Evolutionary conservation across 164 flowering plant species (phyloP).

Genomic region (Dillenia suffruticosa): DNA sequence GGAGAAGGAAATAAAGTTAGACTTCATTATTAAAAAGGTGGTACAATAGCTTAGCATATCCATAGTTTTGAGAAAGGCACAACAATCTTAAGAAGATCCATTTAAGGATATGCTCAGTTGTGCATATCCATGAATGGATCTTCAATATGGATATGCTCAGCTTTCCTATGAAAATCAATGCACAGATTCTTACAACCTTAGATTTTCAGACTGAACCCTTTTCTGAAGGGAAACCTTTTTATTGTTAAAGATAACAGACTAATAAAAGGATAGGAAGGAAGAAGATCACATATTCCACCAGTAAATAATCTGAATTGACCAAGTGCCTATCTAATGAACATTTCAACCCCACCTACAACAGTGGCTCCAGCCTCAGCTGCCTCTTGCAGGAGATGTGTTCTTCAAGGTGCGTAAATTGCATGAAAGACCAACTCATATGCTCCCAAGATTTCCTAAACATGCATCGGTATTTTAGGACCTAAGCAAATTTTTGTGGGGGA

Average conservation of each 20-base stretch:
- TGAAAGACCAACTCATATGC: constrained; percentile 46
- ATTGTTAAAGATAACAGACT: too few relatives aligned
- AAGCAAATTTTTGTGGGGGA: background rate
- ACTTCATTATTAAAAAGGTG: too few relatives aligned
- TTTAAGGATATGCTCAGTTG: background rate
- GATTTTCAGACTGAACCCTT: too few relatives aligned
- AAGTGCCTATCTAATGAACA: constrained; percentile 51
- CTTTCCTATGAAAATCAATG: background rate
- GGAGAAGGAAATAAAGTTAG: too few relatives aligned
- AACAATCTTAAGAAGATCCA: background rate
- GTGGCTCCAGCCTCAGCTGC: constrained; percentile 42
- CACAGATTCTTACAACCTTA: too few relatives aligned
- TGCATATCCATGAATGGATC: too few relatives aligned
- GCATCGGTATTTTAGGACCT: background rate
- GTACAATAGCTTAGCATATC: too few relatives aligned
- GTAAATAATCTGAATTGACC: constrained; percentile 46
- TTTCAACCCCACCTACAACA: constrained; percentile 46
- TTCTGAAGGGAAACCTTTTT: too few relatives aligned
- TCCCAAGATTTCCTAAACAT: constrained; percentile 31
- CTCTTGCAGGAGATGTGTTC: constrained; percentile 42
- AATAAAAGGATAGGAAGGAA: background rate
- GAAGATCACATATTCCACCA: constrained; percentile 26
- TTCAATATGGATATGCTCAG: too few relatives aligned
- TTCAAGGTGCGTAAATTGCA: constrained; percentile 51
- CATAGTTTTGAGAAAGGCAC: too few relatives aligned